phyloP scores from a whole-genome alignment of 208 protist species.

The Crithidia brevicula region DNA sequence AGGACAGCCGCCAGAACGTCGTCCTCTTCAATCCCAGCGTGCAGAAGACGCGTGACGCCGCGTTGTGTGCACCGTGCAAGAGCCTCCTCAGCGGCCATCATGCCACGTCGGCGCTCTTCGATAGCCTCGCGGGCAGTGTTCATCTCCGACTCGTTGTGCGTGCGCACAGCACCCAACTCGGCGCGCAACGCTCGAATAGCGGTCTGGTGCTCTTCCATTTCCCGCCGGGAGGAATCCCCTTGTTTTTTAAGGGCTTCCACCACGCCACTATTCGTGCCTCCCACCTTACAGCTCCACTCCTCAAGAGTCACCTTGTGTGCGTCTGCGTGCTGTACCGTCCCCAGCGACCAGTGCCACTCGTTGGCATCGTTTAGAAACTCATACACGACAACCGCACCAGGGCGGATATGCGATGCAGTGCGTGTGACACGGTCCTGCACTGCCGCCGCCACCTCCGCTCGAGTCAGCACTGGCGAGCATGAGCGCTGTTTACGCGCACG shows the following conservation, averaged over 20 bases:
- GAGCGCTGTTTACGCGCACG: slow-evolving; percentile 1
- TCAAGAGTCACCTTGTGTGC: slow-evolving; percentile 38
- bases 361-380: slow-evolving; percentile 45
- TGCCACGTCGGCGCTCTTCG: slow-evolving; percentile 25
- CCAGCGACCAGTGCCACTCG: slow-evolving; percentile 55
- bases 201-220: slow-evolving; percentile 37
- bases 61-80: not conserved
- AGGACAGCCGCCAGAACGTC: slow-evolving; percentile 28
- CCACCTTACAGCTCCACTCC: slow-evolving; percentile 36
- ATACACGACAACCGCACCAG: slow-evolving; percentile 53
- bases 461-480: slow-evolving; percentile 15
- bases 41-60: slow-evolving; percentile 17
- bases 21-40: slow-evolving; percentile 9
- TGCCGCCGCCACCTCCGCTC: slow-evolving; percentile 11
- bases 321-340: slow-evolving; percentile 32
- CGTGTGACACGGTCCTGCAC: slow-evolving; percentile 19
- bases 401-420: slow-evolving; percentile 22
- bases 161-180: slow-evolving; percentile 52
- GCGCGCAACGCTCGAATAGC: slow-evolving; percentile 35
- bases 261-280: slow-evolving; percentile 34
- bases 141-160: slow-evolving; percentile 59
- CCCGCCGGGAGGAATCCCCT: slow-evolving; percentile 20
- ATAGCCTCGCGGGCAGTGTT: slow-evolving; percentile 27
- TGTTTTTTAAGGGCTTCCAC: slow-evolving; percentile 34
- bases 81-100: slow-evolving; percentile 32